Percentiles rank a stretch among this genome's conserved stretches.
Conservation (phyloP, 2,329 filamentous ascomycete genomes). For the Botrytis deweyae region DNA sequence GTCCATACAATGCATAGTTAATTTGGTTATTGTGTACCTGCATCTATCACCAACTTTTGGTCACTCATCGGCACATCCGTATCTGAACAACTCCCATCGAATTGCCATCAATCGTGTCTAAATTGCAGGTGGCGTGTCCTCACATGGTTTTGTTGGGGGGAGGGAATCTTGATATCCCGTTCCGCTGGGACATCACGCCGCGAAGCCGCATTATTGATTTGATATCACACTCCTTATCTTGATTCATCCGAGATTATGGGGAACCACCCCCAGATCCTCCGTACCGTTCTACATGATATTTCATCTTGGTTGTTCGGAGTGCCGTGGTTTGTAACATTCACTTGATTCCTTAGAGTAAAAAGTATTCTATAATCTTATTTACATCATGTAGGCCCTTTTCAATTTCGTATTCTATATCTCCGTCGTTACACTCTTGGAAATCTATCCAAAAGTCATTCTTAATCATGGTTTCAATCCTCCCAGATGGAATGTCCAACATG, state of each 20-base stretch:
- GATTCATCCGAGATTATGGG: slow-evolving; percentile 6
- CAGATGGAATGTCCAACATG: slow-evolving; percentile 11
- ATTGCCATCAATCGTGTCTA: not conserved
- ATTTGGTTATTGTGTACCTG: not conserved
- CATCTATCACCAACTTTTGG: not conserved
- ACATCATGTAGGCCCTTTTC: not conserved
- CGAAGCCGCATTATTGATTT: slow-evolving; percentile 3
- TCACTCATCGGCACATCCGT: not conserved
- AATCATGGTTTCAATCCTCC: slow-evolving; percentile 1
- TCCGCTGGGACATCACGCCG: not conserved
- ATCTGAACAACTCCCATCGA: not conserved
- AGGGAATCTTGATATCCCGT: not conserved
- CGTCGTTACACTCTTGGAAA: not conserved
- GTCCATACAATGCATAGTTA: not conserved
- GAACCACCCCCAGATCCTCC: not conserved
- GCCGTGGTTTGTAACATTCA: slow-evolving; percentile 11
- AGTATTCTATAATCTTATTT: not conserved
- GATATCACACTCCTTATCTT: not conserved
- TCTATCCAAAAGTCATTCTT: not conserved
- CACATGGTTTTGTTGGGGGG: not conserved
- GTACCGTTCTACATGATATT: not conserved
- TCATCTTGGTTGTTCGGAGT: not conserved
- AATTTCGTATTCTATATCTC: not conserved
- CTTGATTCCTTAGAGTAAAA: not conserved
- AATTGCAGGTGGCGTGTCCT: not conserved